A percentile compares a stretch with the other conserved stretches of the same genome.
phyloP scores from a whole-genome alignment of 164 flowering plant genomes.

The Taxillus chinensis region DNA sequence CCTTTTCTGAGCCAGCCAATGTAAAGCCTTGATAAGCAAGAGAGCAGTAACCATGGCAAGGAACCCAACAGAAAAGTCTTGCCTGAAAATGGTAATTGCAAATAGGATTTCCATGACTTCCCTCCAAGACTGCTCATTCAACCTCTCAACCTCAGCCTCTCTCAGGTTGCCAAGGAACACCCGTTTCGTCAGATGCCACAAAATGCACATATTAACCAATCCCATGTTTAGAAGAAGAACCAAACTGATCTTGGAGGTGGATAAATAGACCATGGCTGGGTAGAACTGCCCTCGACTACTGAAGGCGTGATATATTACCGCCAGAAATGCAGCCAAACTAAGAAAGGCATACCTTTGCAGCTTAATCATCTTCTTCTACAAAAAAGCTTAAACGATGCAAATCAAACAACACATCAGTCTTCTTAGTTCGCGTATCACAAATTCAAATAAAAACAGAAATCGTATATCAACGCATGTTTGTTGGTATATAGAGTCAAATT shows the following conservation, averaged over 20 bases:
- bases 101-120: slow-evolving; percentile 97
- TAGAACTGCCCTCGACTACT: slow-evolving; percentile 86
- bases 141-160: slow-evolving; percentile 97
- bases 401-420: too few species aligned
- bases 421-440: too few species aligned
- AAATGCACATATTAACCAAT: slow-evolving; percentile 72
- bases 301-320: slow-evolving; percentile 81
- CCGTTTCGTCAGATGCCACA: slow-evolving; percentile 74
- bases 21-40: slow-evolving; percentile 76
- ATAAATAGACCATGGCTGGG: slow-evolving; percentile 84
- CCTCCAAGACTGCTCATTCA: slow-evolving; percentile 96
- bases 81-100: slow-evolving; percentile 91
- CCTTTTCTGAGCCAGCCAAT: slow-evolving; percentile 98
- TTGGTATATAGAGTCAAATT: too few species aligned
- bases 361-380: slow-evolving; percentile 53
- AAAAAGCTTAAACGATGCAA: too few species aligned
- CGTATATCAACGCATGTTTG: too few species aligned
- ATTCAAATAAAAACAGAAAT: too few species aligned
- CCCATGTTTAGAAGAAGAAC: slow-evolving; percentile 93
- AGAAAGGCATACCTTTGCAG: slow-evolving; percentile 70
- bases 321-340: slow-evolving; percentile 59
- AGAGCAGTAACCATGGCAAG: slow-evolving; percentile 85
- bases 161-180: slow-evolving; percentile 83
- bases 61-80: slow-evolving; percentile 84
- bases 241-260: slow-evolving; percentile 87